A percentile compares a stretch with the other conserved stretches of the same genome.
These are phyloP conservation scores for Hypomyces perniciosus DNA, from an alignment of 2,329 filamentous ascomycete genomes.

Conservation along the genomic window DNA sequence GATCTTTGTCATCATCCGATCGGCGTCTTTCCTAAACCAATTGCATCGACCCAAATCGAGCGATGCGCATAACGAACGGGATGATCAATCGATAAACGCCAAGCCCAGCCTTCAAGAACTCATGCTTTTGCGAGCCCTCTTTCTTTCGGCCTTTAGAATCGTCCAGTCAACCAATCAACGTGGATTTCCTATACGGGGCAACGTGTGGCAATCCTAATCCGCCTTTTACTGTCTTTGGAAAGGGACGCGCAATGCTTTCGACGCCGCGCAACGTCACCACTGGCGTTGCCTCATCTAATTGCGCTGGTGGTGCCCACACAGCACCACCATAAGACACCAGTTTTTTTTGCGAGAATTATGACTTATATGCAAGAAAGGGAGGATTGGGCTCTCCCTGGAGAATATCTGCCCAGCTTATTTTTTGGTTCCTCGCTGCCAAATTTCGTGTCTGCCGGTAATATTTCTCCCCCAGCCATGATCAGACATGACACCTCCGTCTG, in stretches of 20 bases:
- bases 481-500: constrained; percentile 25
- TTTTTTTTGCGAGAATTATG: too few species aligned
- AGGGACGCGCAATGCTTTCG: constrained; percentile 28
- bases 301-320: neutral
- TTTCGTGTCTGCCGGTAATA: neutral
- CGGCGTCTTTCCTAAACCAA: too few species aligned
- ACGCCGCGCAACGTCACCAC: constrained; percentile 25
- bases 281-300: constrained; percentile 10
- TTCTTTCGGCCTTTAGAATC: too few species aligned
- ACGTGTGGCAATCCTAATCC: constrained; percentile 7
- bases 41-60: too few species aligned
- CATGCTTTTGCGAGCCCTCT: too few species aligned
- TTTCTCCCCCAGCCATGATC: constrained; percentile 19
- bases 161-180: too few species aligned
- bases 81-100: too few species aligned
- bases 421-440: neutral
- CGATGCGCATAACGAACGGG: too few species aligned
- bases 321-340: neutral
- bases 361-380: neutral
- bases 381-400: neutral
- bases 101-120: too few species aligned
- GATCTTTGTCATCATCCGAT: too few species aligned
- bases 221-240: constrained; percentile 21
- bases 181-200: too few species aligned
- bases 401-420: neutral